These are phyloP conservation scores for Melastoma malabathricum DNA, from an alignment of 345 rosid genomes.

Conservation along the genomic window DNA sequence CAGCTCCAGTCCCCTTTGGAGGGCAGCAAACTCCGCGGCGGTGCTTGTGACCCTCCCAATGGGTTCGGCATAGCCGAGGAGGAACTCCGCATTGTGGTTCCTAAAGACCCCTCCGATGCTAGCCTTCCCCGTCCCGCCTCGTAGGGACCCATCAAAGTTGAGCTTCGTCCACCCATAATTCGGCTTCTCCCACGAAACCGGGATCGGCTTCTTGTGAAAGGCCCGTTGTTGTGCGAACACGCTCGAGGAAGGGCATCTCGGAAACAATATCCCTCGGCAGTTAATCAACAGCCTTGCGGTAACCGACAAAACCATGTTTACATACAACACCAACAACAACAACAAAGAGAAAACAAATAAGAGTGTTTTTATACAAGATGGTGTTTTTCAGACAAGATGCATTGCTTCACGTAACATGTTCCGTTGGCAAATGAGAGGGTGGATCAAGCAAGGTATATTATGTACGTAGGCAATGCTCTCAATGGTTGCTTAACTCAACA, in stretches of 20 bases:
- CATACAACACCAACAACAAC: background rate
- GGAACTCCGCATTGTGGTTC: slow-evolving; percentile 64
- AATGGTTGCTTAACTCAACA: too few relatives aligned
- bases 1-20: slow-evolving; percentile 63
- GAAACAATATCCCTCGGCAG: too few relatives aligned
- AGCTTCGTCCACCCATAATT: slow-evolving; percentile 62
- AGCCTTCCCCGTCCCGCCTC: slow-evolving; percentile 31
- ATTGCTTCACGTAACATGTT: too few relatives aligned
- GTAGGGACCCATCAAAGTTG: slow-evolving; percentile 70
- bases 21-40: slow-evolving; percentile 55
- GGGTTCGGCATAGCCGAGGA: slow-evolving; percentile 69
- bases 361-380: too few relatives aligned
- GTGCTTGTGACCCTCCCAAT: slow-evolving; percentile 61
- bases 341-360: background rate
- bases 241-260: slow-evolving; percentile 5
- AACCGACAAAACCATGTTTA: slow-evolving; percentile 16
- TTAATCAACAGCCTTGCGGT: slow-evolving; percentile 20
- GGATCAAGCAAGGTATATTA: too few relatives aligned
- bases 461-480: too few relatives aligned
- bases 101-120: slow-evolving; percentile 84
- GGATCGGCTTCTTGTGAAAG: slow-evolving; percentile 35
- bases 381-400: too few relatives aligned
- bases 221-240: slow-evolving; percentile 20
- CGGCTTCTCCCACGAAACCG: slow-evolving; percentile 71
- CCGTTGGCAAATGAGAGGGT: too few relatives aligned